Evolutionary conservation across 1,139 yeast genomes (phyloP), one percentile per base, ranked within the genome.

Genomic region (Hemisphaericaspora xylanilytica): DNA sequence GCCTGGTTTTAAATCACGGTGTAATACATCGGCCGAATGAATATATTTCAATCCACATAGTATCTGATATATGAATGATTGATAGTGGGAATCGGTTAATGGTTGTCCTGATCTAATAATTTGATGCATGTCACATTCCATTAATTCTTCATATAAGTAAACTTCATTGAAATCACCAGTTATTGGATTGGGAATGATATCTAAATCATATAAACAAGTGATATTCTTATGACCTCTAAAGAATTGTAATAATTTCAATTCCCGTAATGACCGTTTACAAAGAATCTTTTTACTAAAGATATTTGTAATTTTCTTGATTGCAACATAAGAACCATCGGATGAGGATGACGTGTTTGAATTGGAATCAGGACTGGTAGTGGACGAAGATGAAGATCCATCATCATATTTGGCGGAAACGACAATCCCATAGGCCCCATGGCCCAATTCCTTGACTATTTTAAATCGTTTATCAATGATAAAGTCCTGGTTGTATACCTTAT

Each of bases 61-160:
- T 13, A 87, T 87, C 66, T 92, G 98, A 59, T 92, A 90, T 20
- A 89, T 77, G 56, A 92, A 92, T 36, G 88, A 81, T 63, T 92
- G 98, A 63, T 86, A 90, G 60, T 92, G 98, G 28, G 90, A 87
- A 59, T 92, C 97, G 0, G 97, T 89, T 51, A 92, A 72, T 1
- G 96, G 89, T 62, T 92, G 98, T 21, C 90, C 89, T 3, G 96
- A 87, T 50, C 95, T 74, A 44, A 92, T 92, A 55, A 92, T 92
- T 60, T 92, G 97, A 59, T 90, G 97, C 87, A 92, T 83, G 60
- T 92, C 98, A 64, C 97, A 92, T 61, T 92, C 98, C 97, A 92
- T 89, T 49, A 89, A 68, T 61, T 90, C 97, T 61, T 92, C 97
- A 56, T 92, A 92, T 6, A 92, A 70, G 51, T 92, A 92, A 11